Base-by-base conservation (phyloP, 306 rosid species). In the Cicer pinnatifidum region DNA sequence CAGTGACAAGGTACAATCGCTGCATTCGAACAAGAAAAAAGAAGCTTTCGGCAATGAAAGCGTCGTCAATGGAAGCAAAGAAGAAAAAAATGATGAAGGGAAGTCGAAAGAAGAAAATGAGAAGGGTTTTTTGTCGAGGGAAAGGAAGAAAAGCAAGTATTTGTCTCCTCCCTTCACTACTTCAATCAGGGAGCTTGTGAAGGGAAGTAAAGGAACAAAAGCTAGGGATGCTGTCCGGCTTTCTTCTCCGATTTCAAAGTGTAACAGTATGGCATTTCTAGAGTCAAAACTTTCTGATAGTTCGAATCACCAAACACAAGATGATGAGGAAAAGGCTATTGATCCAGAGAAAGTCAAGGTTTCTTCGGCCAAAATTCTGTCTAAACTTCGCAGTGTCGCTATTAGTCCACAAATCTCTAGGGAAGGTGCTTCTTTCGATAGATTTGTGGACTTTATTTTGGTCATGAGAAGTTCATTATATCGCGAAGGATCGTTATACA, bases 91-190 rank as follows among this genome's bases (percentile, higher is more conserved):
- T 20, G 74, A 72, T 68, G 80, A 37, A 78, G 81, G 58, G 43
- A 80, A 57, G 61, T 71, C 11, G 16, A 69, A 62, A 56, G 81
- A 47, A 23, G 82, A 66, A 73, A 77, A 13, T 47, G 88, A 76
- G 41, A 82, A 72, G 71, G 80, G 80, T 28, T 6, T 33, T 48
- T 67, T 75, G 66, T 59, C 83, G 1, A 85, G 97, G 79, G 92
- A 90, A 75, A 92, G 94, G 72, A 92, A 84, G 89, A 90, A 69
- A 78, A 92, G 97, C 82, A 90, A 85, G 86, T 92, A 92, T 84
- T 80, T 92, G 83, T 92, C 91, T 39, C 94, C 96, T 69, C 97
- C 97, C 38, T 92, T 90, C 87, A 90, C 87, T 37, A 76, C 65
- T 76, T 28, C 86, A 58, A 51, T n/a, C 61, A 43, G 43, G 58